A percentile compares a stretch with the other conserved stretches of the same genome.
phyloP scores from a whole-genome alignment of 106 monocot species.

The Apostasia shenzhenica region DNA sequence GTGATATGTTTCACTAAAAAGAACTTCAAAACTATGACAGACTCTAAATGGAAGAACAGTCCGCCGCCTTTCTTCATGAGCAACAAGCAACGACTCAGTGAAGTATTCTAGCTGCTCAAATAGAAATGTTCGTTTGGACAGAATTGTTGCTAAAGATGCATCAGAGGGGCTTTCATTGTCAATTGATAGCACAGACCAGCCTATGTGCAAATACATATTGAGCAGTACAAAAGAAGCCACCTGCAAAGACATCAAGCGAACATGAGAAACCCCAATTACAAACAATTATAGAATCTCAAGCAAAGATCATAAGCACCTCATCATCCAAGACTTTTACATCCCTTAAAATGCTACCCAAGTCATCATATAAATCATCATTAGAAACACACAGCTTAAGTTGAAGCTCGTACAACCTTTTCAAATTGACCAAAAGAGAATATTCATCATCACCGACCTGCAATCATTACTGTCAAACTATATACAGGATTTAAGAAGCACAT shows the following conservation, averaged over 20 bases:
- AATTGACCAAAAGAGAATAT: conserved; percentile 89
- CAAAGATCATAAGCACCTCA: conserved; percentile 36
- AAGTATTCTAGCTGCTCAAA: conserved; percentile 59
- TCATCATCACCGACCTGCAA: conserved; percentile 88
- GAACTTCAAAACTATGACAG: conserved; percentile 7
- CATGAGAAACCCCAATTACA: background rate
- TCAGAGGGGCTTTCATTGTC: conserved; percentile 72
- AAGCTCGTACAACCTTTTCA: conserved; percentile 85
- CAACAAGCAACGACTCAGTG: conserved; percentile 32
- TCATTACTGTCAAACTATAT: conserved; percentile 12
- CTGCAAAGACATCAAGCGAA: conserved; percentile 29
- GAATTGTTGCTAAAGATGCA: conserved; percentile 36
- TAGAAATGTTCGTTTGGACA: conserved; percentile 51
- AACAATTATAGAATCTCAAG: background rate
- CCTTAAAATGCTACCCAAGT: conserved; percentile 53
- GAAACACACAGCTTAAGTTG: conserved; percentile 66
- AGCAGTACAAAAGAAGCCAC: conserved; percentile 85
- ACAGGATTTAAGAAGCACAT: background rate
- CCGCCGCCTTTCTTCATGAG: conserved; percentile 40
- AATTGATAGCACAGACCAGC: conserved; percentile 70
- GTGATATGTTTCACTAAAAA: background rate
- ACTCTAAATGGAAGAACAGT: conserved; percentile 68
- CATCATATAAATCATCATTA: conserved; percentile 69
- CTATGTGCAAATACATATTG: conserved; percentile 88
- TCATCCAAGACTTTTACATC: conserved; percentile 60